Base-by-base conservation (phyloP, 2,329 filamentous ascomycete genomes). In the Cercospora sp. region DNA sequence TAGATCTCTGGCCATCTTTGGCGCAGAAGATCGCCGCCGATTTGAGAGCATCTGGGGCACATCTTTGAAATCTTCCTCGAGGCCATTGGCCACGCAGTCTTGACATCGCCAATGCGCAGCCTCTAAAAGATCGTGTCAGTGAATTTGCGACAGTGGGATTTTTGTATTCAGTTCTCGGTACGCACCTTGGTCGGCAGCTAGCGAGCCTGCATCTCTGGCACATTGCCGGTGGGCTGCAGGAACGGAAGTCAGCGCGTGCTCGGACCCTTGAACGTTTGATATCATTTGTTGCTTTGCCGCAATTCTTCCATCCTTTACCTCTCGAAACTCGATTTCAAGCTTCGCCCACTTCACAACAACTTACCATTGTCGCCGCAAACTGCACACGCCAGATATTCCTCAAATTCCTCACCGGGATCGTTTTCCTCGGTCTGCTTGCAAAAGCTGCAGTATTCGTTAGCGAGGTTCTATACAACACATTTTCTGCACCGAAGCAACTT, bases 191-290 rank as follows among this genome's bases (percentile, higher is more conserved):
- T 87, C 86, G 71, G 85, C 81, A 73, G 82, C 82, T 74, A 91
- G 81, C 71, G 87, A 87, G 67, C 87, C 87, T 77, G 88, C 87
- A 77, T 91, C 87, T 77, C 90, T 89, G 67, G 93, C 94, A 81
- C 94, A 97, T 86, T 95, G 91, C 79, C 91, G 89, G 83, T 98
- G 94, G 76, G 93, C 94, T 97, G 83, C 77, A 83, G 77, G 77
- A 75, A 80, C 79, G 80, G 76, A 78, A 79, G 80, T 83, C 80
- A 82, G 83, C 76, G 70, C 66, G 62, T 64, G 71, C 71, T 75
- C 77, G 76, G 77, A 76, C 75, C 77, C 77, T 75, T 73, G 72
- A 73, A 72, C 72, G 53, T 61, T 70, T 72, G 67, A 70, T 71
- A 71, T 72, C 69, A 72, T 70, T 70, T 69, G 69, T 68, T 68